A percentile compares a stretch with the other conserved stretches of the same genome.
Evolutionary conservation across 345 rosid species (phyloP).

Genomic region (Excoecaria cochinchinensis): DNA sequence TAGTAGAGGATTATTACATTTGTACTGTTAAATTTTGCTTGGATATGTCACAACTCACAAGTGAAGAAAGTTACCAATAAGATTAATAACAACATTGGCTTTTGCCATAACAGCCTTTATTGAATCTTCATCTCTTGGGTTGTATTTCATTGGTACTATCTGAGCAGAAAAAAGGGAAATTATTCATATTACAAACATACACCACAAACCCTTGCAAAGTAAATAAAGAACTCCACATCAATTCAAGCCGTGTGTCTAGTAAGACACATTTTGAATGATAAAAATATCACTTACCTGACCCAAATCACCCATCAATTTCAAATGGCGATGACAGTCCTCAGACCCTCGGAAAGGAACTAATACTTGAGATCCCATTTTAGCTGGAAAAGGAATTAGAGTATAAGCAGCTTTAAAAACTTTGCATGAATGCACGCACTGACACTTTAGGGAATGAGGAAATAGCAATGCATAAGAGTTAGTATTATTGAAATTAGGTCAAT

Average conservation of each 20-base stretch:
- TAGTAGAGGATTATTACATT: neutral
- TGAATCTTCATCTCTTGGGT: constrained; percentile 88
- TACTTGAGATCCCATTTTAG: constrained; percentile 96
- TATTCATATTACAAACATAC: neutral
- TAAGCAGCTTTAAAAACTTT: constrained; percentile 2
- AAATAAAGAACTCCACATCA: neutral
- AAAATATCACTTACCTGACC: constrained; percentile 63
- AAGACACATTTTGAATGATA: neutral
- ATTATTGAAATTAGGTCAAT: no score
- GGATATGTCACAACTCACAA: neutral
- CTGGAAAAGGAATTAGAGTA: constrained; percentile 37
- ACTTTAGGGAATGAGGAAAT: neutral
- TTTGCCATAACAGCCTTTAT: constrained; percentile 98
- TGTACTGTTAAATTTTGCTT: neutral
- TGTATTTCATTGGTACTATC: constrained; percentile 93
- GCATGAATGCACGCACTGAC: neutral
- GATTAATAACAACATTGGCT: constrained; percentile 97
- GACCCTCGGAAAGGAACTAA: constrained; percentile 95
- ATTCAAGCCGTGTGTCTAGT: neutral
- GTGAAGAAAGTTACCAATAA: constrained; percentile 57
- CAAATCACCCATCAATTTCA: constrained; percentile 91
- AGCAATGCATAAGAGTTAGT: neutral
- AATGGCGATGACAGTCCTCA: constrained; percentile 89
- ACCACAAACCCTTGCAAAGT: neutral
- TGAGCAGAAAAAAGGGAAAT: constrained; percentile 33